Percentiles rank a stretch among this genome's conserved stretches.
Conservation (phyloP, 2,329 filamentous ascomycete genomes). For the Trichoderma semiorbis region DNA sequence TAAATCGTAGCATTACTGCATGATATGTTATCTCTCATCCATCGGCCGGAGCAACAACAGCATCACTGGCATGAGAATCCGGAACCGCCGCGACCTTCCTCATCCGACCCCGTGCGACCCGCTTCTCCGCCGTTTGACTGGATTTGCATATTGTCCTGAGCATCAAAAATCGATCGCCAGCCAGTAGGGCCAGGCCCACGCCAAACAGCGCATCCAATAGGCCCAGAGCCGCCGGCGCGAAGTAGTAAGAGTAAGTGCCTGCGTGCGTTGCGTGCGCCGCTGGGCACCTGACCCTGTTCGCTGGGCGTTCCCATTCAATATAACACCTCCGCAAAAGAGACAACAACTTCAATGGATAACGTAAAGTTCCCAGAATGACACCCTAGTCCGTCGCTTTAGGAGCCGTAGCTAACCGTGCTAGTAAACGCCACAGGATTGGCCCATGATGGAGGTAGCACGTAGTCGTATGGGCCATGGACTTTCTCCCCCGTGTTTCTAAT, state of each 20-base stretch:
- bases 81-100: constrained; percentile 14
- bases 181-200: not conserved
- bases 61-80: not conserved
- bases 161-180: not conserved
- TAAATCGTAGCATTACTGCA: not conserved
- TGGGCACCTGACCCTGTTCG: constrained; percentile 14
- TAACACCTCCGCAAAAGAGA: not conserved
- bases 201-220: not conserved
- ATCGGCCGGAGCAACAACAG: not conserved
- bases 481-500: constrained; percentile 4
- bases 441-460: not conserved
- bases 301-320: not conserved
- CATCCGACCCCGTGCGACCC: constrained; percentile 12
- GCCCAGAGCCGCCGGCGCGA: not conserved
- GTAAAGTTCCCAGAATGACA: constrained; percentile 1
- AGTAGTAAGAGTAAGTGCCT: not conserved
- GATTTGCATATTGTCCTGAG: not conserved
- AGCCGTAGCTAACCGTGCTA: constrained; percentile 17
- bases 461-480: not conserved
- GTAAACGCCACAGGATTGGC: constrained; percentile 7
- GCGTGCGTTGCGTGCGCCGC: not conserved
- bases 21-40: not conserved
- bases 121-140: constrained; percentile 13
- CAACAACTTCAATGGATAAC: not conserved
- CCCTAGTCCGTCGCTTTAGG: not conserved